Base-by-base conservation (phyloP, 352 stramenopile genomes). In the Pythium biforme region DNA sequence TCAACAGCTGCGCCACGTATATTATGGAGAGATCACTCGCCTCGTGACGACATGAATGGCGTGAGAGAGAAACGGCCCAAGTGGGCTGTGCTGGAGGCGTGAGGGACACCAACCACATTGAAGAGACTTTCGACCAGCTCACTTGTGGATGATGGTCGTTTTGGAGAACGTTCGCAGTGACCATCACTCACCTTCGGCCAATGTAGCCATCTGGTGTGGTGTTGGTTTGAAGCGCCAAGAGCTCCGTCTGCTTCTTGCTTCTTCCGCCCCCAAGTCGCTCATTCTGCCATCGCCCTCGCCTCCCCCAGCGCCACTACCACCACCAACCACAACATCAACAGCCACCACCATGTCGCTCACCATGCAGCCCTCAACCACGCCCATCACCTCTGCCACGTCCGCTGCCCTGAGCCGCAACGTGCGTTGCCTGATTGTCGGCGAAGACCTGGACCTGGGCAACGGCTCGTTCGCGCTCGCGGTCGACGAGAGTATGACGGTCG, bases 141-240 rank as follows among this genome's bases (percentile, higher is more conserved):
- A 43, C 19, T 37, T 11, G 31, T 54, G 60, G 56, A 53, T 67
- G 60, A 46, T 67, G 51, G 51, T 67, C 45, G 15, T 46, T 56
- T 52, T 61, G 43, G 40, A 59, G 60, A 67, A 61, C 1, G 10
- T 62, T 67, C 43, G 41, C 43, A 41, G 17, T 52, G 29, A 67
- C 60, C 60, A 61, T 43, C 60, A 67, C 52, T 61, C 60, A 67
- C 60, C 19, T 20, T 20, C 3, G 23, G 5, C 17, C 4, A 59
- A 25, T 59, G 59, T 66, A 66, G 59, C 59, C 59, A 66, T 66
- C 20, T 66, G 46, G n/a, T n/a, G n/a, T n/a, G n/a, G n/a, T n/a
- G n/a, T n/a, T n/a, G n/a, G n/a, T n/a, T n/a, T 34, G 31, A 10
- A 34, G 31, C 5, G 10, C 31, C 31, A 34, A 34, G 31, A 10